Evolutionary conservation across 1,284 basidiomycete species (phyloP).

Genomic region (Ceratobasidium sp.): DNA sequence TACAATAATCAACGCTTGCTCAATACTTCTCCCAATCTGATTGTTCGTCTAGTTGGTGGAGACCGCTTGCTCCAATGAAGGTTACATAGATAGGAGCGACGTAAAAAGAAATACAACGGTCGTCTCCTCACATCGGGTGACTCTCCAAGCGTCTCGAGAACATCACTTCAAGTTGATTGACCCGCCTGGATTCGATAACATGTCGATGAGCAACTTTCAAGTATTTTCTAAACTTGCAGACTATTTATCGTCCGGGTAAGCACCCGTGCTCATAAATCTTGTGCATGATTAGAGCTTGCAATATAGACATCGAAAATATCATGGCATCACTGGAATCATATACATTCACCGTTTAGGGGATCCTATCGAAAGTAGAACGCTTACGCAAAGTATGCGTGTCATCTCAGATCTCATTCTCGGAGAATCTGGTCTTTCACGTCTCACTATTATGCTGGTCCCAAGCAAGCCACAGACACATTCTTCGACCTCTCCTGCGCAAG

Average conservation of each 20-base stretch:
- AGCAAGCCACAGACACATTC: neutral
- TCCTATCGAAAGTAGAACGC: neutral
- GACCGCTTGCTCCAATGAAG: neutral
- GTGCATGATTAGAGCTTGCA: neutral
- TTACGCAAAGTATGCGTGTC: neutral
- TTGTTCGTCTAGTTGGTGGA: constrained; percentile 6
- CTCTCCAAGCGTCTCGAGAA: neutral
- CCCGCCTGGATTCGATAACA: constrained; percentile 30
- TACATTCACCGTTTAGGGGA: constrained; percentile 20
- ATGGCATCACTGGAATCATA: constrained; percentile 8
- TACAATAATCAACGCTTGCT: neutral
- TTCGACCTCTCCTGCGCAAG: neutral
- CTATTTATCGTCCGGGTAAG: constrained; percentile 17
- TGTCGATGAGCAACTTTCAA: neutral
- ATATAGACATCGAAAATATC: neutral
- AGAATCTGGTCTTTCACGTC: constrained; percentile 11
- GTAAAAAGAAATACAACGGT: neutral
- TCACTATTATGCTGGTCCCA: constrained; percentile 16
- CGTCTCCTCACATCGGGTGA: neutral
- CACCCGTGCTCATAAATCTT: neutral
- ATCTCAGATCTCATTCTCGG: constrained; percentile 18
- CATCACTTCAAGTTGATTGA: constrained; percentile 11
- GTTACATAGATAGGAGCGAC: neutral
- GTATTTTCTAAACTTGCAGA: neutral
- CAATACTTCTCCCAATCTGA: neutral